Evolutionary conservation across 768 basidiomycete species (phyloP).

Genomic region (Leccinum longicurvipes): DNA sequence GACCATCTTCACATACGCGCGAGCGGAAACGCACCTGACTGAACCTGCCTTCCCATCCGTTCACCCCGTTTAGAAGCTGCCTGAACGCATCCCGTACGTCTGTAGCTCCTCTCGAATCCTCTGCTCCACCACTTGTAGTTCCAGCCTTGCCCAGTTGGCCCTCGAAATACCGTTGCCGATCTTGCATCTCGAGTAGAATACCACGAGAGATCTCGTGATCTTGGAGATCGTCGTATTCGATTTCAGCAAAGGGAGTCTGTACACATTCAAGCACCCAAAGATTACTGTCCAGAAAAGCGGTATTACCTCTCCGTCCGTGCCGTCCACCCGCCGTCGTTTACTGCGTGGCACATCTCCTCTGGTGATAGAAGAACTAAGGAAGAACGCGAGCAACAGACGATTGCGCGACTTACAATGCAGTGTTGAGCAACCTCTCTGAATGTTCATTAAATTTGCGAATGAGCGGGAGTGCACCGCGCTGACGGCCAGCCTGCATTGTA

Average conservation of each 20-base stretch:
- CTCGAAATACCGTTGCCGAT: slow-evolving; percentile 80
- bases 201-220: slow-evolving; percentile 62
- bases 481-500: slow-evolving; percentile 94
- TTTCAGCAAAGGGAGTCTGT: slow-evolving; percentile 47
- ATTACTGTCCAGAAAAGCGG: neutral
- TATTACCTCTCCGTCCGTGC: slow-evolving; percentile 42
- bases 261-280: neutral
- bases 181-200: slow-evolving; percentile 84
- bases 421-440: slow-evolving; percentile 82
- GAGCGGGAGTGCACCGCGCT: slow-evolving; percentile 82
- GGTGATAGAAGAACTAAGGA: neutral
- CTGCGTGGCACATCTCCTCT: slow-evolving; percentile 56
- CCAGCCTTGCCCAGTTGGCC: slow-evolving; percentile 44
- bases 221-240: slow-evolving; percentile 84
- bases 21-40: slow-evolving; percentile 43
- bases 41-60: slow-evolving; percentile 57
- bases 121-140: neutral
- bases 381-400: neutral
- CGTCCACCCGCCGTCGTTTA: slow-evolving; percentile 58
- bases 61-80: slow-evolving; percentile 45
- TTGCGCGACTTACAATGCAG: slow-evolving; percentile 57
- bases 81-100: slow-evolving; percentile 48
- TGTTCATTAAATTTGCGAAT: slow-evolving; percentile 98
- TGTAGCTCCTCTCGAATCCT: slow-evolving; percentile 28
- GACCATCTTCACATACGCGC: no score